Evolutionary conservation across 1,284 basidiomycete genomes (phyloP).

Genomic region (Meira miltonrushii): DNA sequence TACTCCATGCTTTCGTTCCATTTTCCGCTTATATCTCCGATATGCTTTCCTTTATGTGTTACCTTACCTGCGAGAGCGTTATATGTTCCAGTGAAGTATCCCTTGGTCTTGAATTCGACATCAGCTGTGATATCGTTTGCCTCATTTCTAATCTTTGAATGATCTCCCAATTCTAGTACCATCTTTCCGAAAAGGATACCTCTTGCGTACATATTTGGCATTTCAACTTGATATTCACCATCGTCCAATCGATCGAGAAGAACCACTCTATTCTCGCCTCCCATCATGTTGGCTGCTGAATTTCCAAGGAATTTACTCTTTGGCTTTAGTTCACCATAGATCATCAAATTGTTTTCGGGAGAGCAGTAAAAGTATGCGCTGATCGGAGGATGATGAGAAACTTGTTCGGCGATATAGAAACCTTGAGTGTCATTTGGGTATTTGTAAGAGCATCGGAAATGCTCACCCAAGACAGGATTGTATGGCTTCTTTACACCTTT

Average conservation of each 20-base stretch:
- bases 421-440: constrained; percentile 86
- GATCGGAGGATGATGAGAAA: constrained; percentile 89
- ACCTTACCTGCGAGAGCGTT: constrained; percentile 82
- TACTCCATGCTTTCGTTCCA: constrained; percentile 92
- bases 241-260: constrained; percentile 45
- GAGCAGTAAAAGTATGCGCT: constrained; percentile 96
- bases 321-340: constrained; percentile 89
- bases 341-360: constrained; percentile 71
- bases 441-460: constrained; percentile 92
- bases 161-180: constrained; percentile 92
- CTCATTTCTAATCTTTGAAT: constrained; percentile 77
- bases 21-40: constrained; percentile 81
- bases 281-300: constrained; percentile 62
- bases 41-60: constrained; percentile 63
- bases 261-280: constrained; percentile 69
- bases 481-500: constrained; percentile 99
- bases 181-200: constrained; percentile 98
- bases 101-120: constrained; percentile 98
- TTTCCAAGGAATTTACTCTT: constrained; percentile 96
- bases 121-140: constrained; percentile 71
- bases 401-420: constrained; percentile 97
- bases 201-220: constrained; percentile 67
- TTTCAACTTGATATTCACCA: constrained; percentile 47
- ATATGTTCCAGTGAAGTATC: constrained; percentile 95
- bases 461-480: constrained; percentile 94